Conservation (phyloP, 306 rosid genomes). For the Senna tora region DNA sequence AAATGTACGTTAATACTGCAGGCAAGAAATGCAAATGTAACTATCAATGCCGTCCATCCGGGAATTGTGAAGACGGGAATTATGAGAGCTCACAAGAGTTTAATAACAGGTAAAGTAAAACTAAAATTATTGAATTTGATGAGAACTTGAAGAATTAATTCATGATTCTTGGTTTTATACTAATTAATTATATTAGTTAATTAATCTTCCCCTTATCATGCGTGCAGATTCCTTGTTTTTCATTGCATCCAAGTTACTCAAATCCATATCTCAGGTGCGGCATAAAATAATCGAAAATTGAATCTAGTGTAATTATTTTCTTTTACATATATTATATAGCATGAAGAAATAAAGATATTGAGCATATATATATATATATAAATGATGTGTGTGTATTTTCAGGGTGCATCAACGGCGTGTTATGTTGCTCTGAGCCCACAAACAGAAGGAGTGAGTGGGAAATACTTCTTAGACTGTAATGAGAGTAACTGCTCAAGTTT, state of each 20-base stretch:
- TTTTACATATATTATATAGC: too few relatives aligned
- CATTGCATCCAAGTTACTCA: constrained; percentile 83
- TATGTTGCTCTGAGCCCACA: constrained; percentile 79
- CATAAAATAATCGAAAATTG: too few relatives aligned
- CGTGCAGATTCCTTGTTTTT: constrained; percentile 85
- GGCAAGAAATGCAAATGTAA: constrained; percentile 86
- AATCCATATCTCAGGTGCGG: constrained; percentile 79
- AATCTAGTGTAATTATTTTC: too few relatives aligned
- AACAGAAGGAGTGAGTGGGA: constrained; percentile 73
- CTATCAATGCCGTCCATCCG: constrained; percentile 88
- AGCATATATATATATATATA: too few relatives aligned
- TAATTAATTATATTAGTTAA: neutral
- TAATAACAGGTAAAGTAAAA: constrained; percentile 78
- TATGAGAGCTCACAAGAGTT: constrained; percentile 77
- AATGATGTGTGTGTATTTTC: neutral
- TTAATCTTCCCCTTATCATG: neutral
- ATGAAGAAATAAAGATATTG: neutral
- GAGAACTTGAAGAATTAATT: constrained; percentile 3
- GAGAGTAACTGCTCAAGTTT: constrained; percentile 71
- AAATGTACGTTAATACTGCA: constrained; percentile 25
- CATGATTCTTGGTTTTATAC: neutral
- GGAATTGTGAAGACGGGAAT: constrained; percentile 91
- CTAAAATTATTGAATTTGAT: constrained; percentile 11
- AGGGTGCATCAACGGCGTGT: constrained; percentile 95
- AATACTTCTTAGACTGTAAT: constrained; percentile 84